A percentile compares a stretch with the other conserved stretches of the same genome.
Conservation (phyloP, 495 filamentous ascomycete species). For the Aspergillus cristatus region DNA sequence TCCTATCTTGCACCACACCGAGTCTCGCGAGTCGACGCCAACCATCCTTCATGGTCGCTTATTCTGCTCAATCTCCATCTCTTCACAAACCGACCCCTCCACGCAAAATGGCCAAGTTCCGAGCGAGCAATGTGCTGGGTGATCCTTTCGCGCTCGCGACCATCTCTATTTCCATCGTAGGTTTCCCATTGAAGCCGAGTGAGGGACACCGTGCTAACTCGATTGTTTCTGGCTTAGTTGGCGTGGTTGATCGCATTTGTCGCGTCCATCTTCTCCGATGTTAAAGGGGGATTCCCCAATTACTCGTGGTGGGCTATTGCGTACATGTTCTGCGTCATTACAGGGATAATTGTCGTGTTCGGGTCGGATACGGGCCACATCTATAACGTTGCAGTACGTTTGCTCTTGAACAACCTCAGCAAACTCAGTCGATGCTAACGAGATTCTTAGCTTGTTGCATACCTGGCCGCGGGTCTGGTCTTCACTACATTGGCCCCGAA, state of each 20-base stretch:
- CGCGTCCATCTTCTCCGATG: slow-evolving; percentile 67
- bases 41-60: slow-evolving; percentile 29
- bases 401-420: slow-evolving; percentile 11
- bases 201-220: too few relatives aligned
- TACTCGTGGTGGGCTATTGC: slow-evolving; percentile 86
- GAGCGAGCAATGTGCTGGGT: slow-evolving; percentile 80
- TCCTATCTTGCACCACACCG: slow-evolving; percentile 6
- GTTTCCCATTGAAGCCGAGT: too few relatives aligned
- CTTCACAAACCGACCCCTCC: slow-evolving; percentile 66
- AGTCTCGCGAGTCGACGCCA: slow-evolving; percentile 6
- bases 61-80: slow-evolving; percentile 55
- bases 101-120: slow-evolving; percentile 49
- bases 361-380: slow-evolving; percentile 72
- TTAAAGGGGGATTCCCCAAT: slow-evolving; percentile 55
- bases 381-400: slow-evolving; percentile 73
- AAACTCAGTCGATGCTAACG: slow-evolving; percentile 18
- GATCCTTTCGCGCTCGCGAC: slow-evolving; percentile 96
- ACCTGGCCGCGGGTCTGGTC: slow-evolving; percentile 70
- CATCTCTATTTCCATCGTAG: slow-evolving; percentile 80
- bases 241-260: slow-evolving; percentile 93
- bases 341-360: slow-evolving; percentile 70
- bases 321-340: slow-evolving; percentile 74
- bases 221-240: too few relatives aligned
- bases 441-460: slow-evolving; percentile 60
- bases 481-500: slow-evolving; percentile 79